Base-by-base conservation (phyloP, 2,329 filamentous ascomycete genomes). In the Hypoxylon sp. region DNA sequence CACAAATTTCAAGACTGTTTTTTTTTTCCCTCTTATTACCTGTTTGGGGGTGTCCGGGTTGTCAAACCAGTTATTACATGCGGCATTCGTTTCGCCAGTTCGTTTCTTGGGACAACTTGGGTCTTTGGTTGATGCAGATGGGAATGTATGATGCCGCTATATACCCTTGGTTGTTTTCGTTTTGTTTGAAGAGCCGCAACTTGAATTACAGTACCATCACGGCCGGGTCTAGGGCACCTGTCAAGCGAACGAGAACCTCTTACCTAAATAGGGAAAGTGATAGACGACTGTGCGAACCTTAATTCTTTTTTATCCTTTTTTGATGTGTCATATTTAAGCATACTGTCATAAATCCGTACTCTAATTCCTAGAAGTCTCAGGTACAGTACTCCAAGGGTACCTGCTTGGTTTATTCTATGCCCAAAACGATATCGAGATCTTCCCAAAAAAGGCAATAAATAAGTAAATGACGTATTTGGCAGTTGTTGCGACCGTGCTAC, bases 401-500 rank as follows among this genome's bases (percentile, higher is more conserved):
- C 48, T n/a, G n/a, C 31, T 14, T 48, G 22, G 26, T 24, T 44
- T 10, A 52, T 26, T 37, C n/a, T n/a, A 17, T 60, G 58, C n/a
- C 37, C 17, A 33, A 60, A 60, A 24, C 29, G 48, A 44, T 35
- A 22, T 29, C 5, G 29, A 17, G 39, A 46, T 14, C 33, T 14
- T 24, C 13, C 13, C 2, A 11, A 37, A 35, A 46, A 48, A n/a
- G 48, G 17, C 26, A n/a, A 55, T 31, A 47, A 39, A 14, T 47
- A 24, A 35, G 29, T 9, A 47, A 19, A 59, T 67, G 59, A 67
- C 60, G 37, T 60, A 60, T 48, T 11, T n/a, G 22, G 42, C 14
- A n/a, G 35, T 33, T 29, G 44, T 57, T 14, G 14, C 14, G 42
- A 54, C 33, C 33, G 50, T 59, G 53, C 10, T 47, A 37, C 31